Percentiles rank a stretch among this genome's conserved stretches.
Evolutionary conservation across 371 early-diverging fungal genomes (phyloP).

Genomic region (Zychaea mexicana): DNA sequence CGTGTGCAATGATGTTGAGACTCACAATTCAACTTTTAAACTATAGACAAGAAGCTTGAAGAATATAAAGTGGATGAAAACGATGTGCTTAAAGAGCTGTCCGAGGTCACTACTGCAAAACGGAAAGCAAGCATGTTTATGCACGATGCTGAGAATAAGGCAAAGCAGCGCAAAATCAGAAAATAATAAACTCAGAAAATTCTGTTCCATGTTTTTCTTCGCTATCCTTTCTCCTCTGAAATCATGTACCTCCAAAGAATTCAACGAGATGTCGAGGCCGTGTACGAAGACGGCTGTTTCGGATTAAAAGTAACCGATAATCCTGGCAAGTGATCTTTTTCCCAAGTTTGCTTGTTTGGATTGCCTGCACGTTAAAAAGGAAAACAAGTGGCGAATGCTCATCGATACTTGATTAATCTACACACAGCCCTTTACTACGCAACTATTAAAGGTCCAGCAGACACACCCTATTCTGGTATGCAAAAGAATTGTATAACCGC

Average conservation of each 20-base stretch:
- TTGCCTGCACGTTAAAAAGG: not conserved
- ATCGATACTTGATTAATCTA: not conserved
- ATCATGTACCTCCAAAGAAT: not conserved
- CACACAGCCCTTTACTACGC: not conserved
- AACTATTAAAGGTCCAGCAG: not conserved
- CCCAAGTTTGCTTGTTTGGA: not conserved
- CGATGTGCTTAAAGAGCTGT: slow-evolving; percentile 77
- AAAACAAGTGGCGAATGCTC: too few species aligned
- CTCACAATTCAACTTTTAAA: not conserved
- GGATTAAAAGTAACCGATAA: not conserved
- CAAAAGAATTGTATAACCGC: not conserved
- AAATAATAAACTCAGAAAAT: slow-evolving; percentile 7
- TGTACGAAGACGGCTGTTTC: not conserved
- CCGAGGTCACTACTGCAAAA: slow-evolving; percentile 87
- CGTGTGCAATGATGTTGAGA: not conserved
- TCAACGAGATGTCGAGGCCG: not conserved
- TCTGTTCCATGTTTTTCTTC: not conserved
- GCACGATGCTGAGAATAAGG: not conserved
- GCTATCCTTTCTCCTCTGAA: not conserved
- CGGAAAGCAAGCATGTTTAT: slow-evolving; percentile 84
- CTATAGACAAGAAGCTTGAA: slow-evolving; percentile 80
- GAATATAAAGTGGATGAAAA: slow-evolving; percentile 79
- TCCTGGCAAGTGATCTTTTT: slow-evolving; percentile 1
- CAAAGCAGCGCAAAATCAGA: not conserved
- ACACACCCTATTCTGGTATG: not conserved